Conservation (phyloP, 805 yeast species). For the Metschnikowia gelsemii region DNA sequence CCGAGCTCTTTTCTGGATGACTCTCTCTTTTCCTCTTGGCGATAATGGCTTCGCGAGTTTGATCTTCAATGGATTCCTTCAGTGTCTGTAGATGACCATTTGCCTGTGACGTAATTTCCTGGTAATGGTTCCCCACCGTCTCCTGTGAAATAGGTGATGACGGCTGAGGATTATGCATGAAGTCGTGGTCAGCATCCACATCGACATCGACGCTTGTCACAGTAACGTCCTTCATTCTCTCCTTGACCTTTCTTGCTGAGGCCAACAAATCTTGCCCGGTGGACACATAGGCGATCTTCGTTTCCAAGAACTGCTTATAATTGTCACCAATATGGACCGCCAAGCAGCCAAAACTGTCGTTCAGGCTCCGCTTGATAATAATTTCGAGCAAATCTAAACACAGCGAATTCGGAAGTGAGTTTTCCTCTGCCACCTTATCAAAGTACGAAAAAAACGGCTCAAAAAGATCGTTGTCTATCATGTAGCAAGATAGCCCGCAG, state of each 20-base stretch:
- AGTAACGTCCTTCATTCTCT: slow-evolving; percentile 13
- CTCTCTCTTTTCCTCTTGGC: slow-evolving; percentile 23
- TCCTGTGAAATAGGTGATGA: slow-evolving; percentile 29
- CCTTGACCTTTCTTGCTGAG: slow-evolving; percentile 9
- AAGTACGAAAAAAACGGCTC: slow-evolving; percentile 50
- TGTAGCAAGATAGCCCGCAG: slow-evolving; percentile 53
- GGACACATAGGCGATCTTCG: slow-evolving; percentile 27
- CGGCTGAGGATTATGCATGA: slow-evolving; percentile 10
- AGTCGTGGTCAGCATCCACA: slow-evolving; percentile 22
- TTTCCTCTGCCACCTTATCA: slow-evolving; percentile 45
- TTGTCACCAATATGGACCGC: slow-evolving; percentile 32
- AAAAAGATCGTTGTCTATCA: slow-evolving; percentile 56
- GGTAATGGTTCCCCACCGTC: slow-evolving; percentile 1
- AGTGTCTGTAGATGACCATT: not conserved
- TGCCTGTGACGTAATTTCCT: not conserved
- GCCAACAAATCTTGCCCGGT: slow-evolving; percentile 23
- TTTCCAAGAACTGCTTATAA: slow-evolving; percentile 29
- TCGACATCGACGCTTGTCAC: slow-evolving; percentile 24
- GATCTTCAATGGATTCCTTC: not conserved
- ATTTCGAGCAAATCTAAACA: slow-evolving; percentile 66
- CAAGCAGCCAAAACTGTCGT: slow-evolving; percentile 29
- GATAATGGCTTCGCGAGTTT: not conserved
- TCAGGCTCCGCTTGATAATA: slow-evolving; percentile 26
- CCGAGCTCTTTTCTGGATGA: slow-evolving; percentile 7
- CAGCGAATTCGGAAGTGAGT: slow-evolving; percentile 72